Conservation (phyloP, 2,329 filamentous ascomycete genomes). For the Verticillium albo-atrum region DNA sequence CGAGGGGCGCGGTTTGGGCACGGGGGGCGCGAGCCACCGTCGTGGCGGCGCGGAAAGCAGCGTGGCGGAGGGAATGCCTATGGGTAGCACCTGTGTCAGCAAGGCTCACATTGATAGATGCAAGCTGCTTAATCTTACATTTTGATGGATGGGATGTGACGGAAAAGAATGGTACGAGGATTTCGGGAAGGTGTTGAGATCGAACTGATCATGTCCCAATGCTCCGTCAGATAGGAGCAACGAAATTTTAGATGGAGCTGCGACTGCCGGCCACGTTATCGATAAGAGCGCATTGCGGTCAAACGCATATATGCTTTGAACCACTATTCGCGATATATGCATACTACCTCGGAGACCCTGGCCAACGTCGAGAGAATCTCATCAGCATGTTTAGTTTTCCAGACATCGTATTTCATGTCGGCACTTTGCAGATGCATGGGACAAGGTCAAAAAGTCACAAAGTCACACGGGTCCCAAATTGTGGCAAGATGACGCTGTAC, state of each 20-base stretch:
- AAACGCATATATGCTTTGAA: background rate
- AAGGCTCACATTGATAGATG: background rate
- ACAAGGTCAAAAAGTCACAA: background rate
- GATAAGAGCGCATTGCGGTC: background rate
- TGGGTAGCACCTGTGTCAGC: background rate
- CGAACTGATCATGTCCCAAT: background rate
- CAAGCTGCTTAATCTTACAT: background rate
- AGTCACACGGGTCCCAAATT: background rate
- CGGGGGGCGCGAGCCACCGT: background rate
- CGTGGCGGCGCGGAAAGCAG: conserved; percentile 1
- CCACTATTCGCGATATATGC: background rate
- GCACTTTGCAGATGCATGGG: background rate
- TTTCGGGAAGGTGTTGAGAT: background rate
- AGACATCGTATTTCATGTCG: too few species aligned
- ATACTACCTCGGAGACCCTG: background rate
- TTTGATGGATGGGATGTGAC: background rate
- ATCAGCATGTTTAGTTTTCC: too few species aligned
- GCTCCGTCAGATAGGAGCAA: background rate
- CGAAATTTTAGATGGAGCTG: background rate
- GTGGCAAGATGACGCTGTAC: background rate
- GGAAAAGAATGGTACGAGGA: background rate
- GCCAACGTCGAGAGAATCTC: background rate
- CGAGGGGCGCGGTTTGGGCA: conserved; percentile 6
- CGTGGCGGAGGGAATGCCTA: conserved; percentile 12
- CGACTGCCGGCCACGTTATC: background rate